phyloP scores from a whole-genome alignment of 2,329 filamentous ascomycete species.

The Dactylellina cionopaga region DNA sequence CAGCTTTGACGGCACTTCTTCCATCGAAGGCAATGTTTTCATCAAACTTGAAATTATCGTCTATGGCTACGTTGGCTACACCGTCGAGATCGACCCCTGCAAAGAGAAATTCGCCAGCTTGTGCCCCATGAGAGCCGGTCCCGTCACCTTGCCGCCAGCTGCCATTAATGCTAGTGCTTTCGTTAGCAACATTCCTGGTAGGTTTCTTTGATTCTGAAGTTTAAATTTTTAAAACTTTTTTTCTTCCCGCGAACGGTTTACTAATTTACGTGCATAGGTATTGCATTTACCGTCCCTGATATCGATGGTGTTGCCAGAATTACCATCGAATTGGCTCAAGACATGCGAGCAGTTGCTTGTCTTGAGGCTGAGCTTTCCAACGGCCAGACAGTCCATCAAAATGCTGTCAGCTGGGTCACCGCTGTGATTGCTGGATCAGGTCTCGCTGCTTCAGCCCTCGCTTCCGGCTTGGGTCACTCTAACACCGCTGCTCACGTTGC shows the following conservation, averaged over 20 bases:
- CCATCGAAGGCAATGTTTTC: constrained; percentile 81
- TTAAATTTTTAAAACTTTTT: too few relatives aligned
- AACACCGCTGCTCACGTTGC: constrained; percentile 96
- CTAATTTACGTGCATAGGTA: constrained; percentile 63
- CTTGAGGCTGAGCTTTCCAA: constrained; percentile 89
- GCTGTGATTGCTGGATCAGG: constrained; percentile 87
- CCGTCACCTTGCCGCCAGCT: constrained; percentile 79
- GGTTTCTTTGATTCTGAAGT: constrained; percentile 54
- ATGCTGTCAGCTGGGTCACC: constrained; percentile 88
- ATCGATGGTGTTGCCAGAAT: constrained; percentile 86
- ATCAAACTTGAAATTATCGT: constrained; percentile 80
- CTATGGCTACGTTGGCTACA: constrained; percentile 81
- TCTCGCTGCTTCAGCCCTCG: constrained; percentile 83
- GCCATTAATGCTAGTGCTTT: constrained; percentile 69
- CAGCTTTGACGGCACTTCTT: constrained; percentile 82
- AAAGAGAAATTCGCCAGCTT: constrained; percentile 73
- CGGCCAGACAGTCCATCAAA: constrained; percentile 87
- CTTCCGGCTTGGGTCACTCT: constrained; percentile 88
- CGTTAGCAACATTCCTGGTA: constrained; percentile 74
- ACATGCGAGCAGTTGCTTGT: constrained; percentile 74
- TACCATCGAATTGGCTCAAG: constrained; percentile 77
- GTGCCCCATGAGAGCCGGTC: constrained; percentile 89
- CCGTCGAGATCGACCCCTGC: constrained; percentile 79
- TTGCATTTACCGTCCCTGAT: constrained; percentile 90
- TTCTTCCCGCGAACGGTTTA: neutral